Evolutionary conservation across 305 asterid genomes (phyloP).

Genomic region (Fraxinus xanthoxyloides): DNA sequence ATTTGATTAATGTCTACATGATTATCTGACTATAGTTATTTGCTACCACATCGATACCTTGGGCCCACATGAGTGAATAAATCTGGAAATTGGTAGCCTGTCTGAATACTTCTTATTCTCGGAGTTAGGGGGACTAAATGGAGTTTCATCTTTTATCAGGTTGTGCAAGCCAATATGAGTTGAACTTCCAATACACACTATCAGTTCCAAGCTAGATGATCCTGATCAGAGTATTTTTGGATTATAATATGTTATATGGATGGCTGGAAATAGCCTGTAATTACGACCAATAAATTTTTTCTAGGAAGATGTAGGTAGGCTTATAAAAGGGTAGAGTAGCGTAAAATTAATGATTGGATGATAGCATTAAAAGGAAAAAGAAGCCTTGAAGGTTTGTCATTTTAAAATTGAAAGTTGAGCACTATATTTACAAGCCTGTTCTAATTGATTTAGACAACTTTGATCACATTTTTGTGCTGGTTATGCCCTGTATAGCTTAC

Average conservation of each 20-base stretch:
- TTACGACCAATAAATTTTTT: not conserved
- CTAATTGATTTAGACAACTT: not conserved
- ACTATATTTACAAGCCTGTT: not conserved
- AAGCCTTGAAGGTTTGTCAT: not conserved
- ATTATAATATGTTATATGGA: not conserved
- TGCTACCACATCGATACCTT: not conserved
- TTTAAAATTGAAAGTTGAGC: not conserved
- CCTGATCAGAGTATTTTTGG: not conserved
- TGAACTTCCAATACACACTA: not conserved
- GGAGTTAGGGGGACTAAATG: not conserved
- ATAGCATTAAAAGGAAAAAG: not conserved
- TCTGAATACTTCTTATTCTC: not conserved
- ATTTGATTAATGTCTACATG: not conserved
- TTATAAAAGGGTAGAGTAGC: not conserved
- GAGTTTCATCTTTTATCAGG: not conserved
- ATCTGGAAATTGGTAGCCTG: not conserved
- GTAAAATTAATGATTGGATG: not conserved
- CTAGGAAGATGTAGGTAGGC: not conserved
- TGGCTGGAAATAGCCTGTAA: not conserved
- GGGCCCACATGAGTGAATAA: not conserved
- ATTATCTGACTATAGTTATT: not conserved
- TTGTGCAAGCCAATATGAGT: not conserved
- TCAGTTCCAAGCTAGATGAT: not conserved
- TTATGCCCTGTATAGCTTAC: not conserved
- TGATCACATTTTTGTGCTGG: not conserved